phyloP scores from a whole-genome alignment of 768 basidiomycete species.

The Cyclocybe cylindracea region DNA sequence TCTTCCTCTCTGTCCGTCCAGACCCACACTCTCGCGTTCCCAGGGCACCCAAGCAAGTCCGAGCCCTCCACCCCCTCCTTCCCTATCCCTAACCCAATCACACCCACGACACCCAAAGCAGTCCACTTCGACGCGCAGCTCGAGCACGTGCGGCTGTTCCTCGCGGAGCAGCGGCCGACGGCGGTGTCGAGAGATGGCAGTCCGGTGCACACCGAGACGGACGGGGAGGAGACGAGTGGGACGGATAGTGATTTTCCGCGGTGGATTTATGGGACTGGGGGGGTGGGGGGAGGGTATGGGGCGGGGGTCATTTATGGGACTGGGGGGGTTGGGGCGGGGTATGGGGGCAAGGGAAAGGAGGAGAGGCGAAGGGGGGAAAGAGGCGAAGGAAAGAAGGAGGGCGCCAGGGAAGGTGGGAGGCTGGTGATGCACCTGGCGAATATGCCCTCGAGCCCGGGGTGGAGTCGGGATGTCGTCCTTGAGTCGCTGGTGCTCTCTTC shows the following conservation, averaged over 20 bases:
- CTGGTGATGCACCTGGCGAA: conserved; percentile 68
- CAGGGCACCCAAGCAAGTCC: conserved; percentile 68
- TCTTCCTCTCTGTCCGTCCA: too few species aligned
- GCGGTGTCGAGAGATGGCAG: conserved; percentile 92
- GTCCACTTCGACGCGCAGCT: conserved; percentile 93
- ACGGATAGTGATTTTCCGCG: conserved; percentile 78
- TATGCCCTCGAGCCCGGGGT: conserved; percentile 51
- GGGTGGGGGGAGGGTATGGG: background rate
- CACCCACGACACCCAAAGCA: conserved; percentile 77
- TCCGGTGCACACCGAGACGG: conserved; percentile 35
- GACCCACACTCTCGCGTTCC: too few species aligned
- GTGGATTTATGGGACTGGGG: conserved; percentile 59
- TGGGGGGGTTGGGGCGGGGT: too few species aligned
- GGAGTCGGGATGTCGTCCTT: conserved; percentile 48
- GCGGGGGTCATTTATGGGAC: too few species aligned
- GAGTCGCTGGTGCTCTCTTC: conserved; percentile 52
- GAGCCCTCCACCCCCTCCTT: too few species aligned
- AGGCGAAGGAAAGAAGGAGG: conserved; percentile 23
- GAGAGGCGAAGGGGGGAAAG: too few species aligned
- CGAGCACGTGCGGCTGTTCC: conserved; percentile 93
- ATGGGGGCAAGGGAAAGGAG: too few species aligned
- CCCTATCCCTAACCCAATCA: too few species aligned
- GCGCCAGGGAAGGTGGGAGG: conserved; percentile 30
- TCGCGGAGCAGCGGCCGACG: conserved; percentile 92
- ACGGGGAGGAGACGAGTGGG: conserved; percentile 73